Evolutionary conservation across 805 yeast species (phyloP), one percentile per base, ranked within the genome.

Genomic region (Saccharomyces jurei): DNA sequence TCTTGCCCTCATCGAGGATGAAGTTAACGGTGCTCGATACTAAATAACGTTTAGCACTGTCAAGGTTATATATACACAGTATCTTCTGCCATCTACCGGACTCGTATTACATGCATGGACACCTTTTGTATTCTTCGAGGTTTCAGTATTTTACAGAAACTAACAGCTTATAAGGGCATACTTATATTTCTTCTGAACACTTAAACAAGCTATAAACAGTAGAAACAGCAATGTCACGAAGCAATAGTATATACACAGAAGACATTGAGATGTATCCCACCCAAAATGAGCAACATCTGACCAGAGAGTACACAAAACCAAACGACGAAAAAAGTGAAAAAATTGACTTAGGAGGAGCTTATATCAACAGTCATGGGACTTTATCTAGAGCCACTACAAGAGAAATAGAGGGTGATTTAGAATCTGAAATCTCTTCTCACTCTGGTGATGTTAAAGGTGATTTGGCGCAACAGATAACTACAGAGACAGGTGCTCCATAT

Each of bases 321-420:
- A 17, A 31, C 22, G 29, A 22, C 4, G 50, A 51, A 28, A 27
- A 48, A 29, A 30, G 36, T 26, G 46, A 41, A 17, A 22, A 41
- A 8, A 13, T 41, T 1, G 26, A 44, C 11, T 22, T 49, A 11
- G 52, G 44, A n/a, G 50, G 36, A 26, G 58, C 50, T 3, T 21
- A 41, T 17, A 29, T 36, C 31, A 52, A 54, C 30, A 9, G 54
- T 14, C 49, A 58, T 36, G 58, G 58, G 29, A 62, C 62, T 5
- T 9, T 62, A 10, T 63, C 69, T 1, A 44, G 58, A 13, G 56
- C 60, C 1, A 60, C 59, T 17, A 64, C 68, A 2, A 55, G 62
- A 41, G 69, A 65, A 49, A 27, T 64, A 10, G 49, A 49, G 2
- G 56, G 30, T 13, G 54, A 50, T 48, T 6, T 26, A 22, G 58